phyloP scores from a whole-genome alignment of 306 rosid species.

The Rosa multiflora region DNA sequence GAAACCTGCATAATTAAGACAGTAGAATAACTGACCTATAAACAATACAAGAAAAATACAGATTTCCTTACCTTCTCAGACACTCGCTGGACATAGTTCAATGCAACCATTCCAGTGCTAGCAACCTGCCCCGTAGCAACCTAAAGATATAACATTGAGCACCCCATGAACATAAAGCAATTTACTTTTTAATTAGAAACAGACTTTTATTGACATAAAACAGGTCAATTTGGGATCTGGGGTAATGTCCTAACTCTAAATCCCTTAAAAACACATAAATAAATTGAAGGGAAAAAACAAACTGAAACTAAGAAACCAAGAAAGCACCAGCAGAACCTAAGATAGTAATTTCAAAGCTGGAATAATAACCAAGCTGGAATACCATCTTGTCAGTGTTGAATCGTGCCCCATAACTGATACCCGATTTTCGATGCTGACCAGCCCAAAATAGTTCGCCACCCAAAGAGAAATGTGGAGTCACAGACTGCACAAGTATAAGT shows the following conservation, averaged over 20 bases:
- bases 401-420: conserved; percentile 82
- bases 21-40: conserved; percentile 6
- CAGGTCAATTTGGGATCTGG: too few relatives aligned
- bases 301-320: too few relatives aligned
- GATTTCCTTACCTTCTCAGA: conserved; percentile 75
- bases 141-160: conserved; percentile 36
- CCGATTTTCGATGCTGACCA: conserved; percentile 94
- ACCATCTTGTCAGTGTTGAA: conserved; percentile 90
- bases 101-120: conserved; percentile 86
- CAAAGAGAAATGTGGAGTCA: conserved; percentile 68
- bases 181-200: neutral
- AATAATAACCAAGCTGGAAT: conserved; percentile 13
- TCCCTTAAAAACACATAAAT: neutral
- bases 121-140: conserved; percentile 95
- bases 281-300: neutral
- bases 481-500: conserved; percentile 50
- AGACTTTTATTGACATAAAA: neutral
- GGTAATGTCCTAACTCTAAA: too few relatives aligned
- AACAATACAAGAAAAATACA: conserved; percentile 12
- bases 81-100: conserved; percentile 90
- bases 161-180: neutral
- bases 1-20: conserved; percentile 57
- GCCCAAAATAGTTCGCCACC: conserved; percentile 99
- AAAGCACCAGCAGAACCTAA: too few relatives aligned
- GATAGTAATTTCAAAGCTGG: neutral